Conservation (phyloP, 345 rosid genomes). For the Hibiscus mutabilis region DNA sequence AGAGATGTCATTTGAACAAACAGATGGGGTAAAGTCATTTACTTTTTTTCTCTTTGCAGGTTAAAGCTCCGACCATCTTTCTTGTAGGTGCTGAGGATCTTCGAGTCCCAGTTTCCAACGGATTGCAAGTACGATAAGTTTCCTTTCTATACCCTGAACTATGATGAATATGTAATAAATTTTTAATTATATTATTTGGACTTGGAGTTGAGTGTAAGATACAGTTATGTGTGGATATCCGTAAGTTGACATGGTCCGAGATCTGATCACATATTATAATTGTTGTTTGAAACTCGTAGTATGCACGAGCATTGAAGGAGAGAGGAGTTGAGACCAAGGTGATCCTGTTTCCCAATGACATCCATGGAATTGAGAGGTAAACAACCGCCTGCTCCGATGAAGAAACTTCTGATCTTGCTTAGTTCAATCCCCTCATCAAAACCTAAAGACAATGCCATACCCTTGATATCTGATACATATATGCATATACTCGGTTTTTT, state of each 20-base stretch:
- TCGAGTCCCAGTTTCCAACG: conserved; percentile 77
- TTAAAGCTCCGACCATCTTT: conserved; percentile 79
- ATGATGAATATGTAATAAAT: neutral
- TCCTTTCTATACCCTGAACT: conserved; percentile 3
- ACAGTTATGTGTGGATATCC: neutral
- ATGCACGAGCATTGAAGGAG: conserved; percentile 72
- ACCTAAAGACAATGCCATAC: neutral
- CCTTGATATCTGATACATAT: conserved; percentile 13
- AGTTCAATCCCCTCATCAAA: neutral
- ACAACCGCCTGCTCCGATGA: neutral
- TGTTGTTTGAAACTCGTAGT: conserved; percentile 34
- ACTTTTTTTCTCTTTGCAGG: conserved; percentile 39
- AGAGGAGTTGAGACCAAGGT: conserved; percentile 72
- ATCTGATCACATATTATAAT: neutral
- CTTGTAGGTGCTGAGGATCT: conserved; percentile 83
- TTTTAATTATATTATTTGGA: neutral
- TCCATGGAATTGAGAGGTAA: conserved; percentile 70
- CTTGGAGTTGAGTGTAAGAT: neutral
- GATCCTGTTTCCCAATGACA: conserved; percentile 63
- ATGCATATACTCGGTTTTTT: conserved; percentile 10
- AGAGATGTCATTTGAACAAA: neutral
- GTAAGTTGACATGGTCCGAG: neutral
- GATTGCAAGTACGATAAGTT: conserved; percentile 60
- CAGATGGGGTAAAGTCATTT: neutral
- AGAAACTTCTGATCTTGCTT: neutral